Conservation (phyloP, 371 early-diverging fungal species). For the Smittium culicis region DNA sequence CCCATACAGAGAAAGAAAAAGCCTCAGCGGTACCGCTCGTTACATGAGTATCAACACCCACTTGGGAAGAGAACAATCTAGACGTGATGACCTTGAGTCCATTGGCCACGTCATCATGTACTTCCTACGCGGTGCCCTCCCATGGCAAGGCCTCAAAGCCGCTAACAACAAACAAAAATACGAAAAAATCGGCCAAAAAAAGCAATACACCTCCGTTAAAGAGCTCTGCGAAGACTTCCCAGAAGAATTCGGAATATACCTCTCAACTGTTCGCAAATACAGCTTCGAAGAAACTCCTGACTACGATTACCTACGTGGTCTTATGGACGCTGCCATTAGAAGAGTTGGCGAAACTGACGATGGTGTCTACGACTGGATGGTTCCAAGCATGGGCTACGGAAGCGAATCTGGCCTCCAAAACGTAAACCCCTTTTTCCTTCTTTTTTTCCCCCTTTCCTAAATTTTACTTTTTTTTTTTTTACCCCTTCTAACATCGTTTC, state of each 20-base stretch:
- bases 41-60: conserved; percentile 97
- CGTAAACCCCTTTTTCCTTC: too few relatives aligned
- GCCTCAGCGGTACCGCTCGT: conserved; percentile 88
- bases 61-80: conserved; percentile 86
- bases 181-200: conserved; percentile 96
- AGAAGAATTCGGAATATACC: conserved; percentile 82
- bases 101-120: conserved; percentile 99
- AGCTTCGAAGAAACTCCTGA: conserved; percentile 96
- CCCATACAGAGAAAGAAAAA: conserved; percentile 80
- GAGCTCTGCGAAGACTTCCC: conserved; percentile 91
- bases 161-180: conserved; percentile 98
- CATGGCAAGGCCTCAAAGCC: conserved; percentile 98
- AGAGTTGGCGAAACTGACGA: conserved; percentile 67
- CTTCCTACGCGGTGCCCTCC: conserved; percentile 93
- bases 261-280: conserved; percentile 80
- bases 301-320: conserved; percentile 74
- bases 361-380: conserved; percentile 89
- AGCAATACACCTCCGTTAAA: conserved; percentile 78
- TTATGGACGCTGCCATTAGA: conserved; percentile 73
- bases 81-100: conserved; percentile 98
- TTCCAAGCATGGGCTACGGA: conserved; percentile 33
- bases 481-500: too few relatives aligned
- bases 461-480: too few relatives aligned
- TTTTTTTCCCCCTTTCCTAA: too few relatives aligned
- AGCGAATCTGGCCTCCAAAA: conserved; percentile 21